These are phyloP conservation scores for Polytrichum commune DNA, from an alignment of 225 moss, liverwort and hornwort species.

Conservation along the genomic window DNA sequence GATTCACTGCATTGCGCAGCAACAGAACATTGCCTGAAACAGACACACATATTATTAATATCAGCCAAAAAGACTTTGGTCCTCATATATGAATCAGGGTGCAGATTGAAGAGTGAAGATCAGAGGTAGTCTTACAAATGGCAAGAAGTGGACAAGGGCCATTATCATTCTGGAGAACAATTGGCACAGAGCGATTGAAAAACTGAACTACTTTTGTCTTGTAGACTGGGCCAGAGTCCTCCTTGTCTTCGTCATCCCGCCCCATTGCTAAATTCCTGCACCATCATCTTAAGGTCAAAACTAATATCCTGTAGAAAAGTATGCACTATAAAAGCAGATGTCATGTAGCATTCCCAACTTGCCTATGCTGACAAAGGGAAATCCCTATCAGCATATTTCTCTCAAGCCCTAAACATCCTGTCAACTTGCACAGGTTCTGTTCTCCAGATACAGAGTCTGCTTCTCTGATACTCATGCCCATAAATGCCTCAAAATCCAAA, in stretches of 20 bases:
- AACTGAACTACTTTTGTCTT: constrained; percentile 89
- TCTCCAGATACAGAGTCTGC: no score
- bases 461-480: neutral
- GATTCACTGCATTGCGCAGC: constrained; percentile 76
- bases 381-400: neutral
- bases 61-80: neutral
- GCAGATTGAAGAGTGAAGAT: constrained; percentile 9
- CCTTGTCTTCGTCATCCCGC: constrained; percentile 86
- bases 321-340: no score
- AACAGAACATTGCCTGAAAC: constrained; percentile 90
- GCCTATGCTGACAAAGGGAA: neutral
- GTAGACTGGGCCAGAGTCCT: constrained; percentile 68
- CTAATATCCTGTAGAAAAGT: no score
- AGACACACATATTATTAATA: neutral
- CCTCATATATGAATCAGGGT: neutral
- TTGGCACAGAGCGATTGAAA: constrained; percentile 82
- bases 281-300: neutral
- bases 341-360: no score
- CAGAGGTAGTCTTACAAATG: constrained; percentile 62
- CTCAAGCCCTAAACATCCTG: neutral
- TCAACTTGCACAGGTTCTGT: neutral
- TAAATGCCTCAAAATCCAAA: neutral
- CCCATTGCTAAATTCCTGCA: constrained; percentile 43
- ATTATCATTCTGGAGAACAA: constrained; percentile 97
- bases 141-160: constrained; percentile 98